A percentile compares a stretch with the other conserved stretches of the same genome.
phyloP scores from a whole-genome alignment of 805 yeast species.

The Wickerhamomyces bovis region DNA sequence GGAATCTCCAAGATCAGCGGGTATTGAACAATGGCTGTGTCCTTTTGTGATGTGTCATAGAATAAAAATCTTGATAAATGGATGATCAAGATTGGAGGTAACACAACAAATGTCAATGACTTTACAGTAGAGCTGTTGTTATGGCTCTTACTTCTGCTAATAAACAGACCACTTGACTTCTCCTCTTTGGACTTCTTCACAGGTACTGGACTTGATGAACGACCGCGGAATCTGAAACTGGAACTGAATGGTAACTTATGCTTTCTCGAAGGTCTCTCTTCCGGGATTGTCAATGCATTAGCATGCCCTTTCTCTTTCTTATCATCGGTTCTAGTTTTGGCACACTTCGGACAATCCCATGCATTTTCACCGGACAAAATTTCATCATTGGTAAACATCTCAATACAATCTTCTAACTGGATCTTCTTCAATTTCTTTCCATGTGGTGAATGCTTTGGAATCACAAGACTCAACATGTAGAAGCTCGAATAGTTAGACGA shows the following conservation, averaged over 20 bases:
- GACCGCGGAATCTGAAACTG: slow-evolving; percentile 21
- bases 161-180: slow-evolving; percentile 21
- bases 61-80: slow-evolving; percentile 77
- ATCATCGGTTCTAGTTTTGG: slow-evolving; percentile 5
- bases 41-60: slow-evolving; percentile 48
- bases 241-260: slow-evolving; percentile 18
- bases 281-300: not conserved
- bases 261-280: slow-evolving; percentile 9
- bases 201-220: slow-evolving; percentile 23
- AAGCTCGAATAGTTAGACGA: slow-evolving; percentile 58
- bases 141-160: not conserved
- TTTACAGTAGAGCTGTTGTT: slow-evolving; percentile 48
- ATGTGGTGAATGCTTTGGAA: slow-evolving; percentile 35
- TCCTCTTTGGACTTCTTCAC: slow-evolving; percentile 14
- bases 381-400: slow-evolving; percentile 58
- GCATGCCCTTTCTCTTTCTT: not conserved
- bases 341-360: slow-evolving; percentile 78
- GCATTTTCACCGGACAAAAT: slow-evolving; percentile 67
- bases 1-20: slow-evolving; percentile 49
- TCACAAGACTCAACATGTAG: slow-evolving; percentile 56
- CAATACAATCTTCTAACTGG: slow-evolving; percentile 56
- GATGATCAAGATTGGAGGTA: slow-evolving; percentile 75
- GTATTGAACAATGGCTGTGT: slow-evolving; percentile 44
- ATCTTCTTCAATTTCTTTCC: slow-evolving; percentile 30
- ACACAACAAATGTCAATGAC: slow-evolving; percentile 63